A percentile compares a stretch with the other conserved stretches of the same genome.
Evolutionary conservation across 2,329 filamentous ascomycete genomes (phyloP).

Genomic region (Drechslerella coelobrocha): DNA sequence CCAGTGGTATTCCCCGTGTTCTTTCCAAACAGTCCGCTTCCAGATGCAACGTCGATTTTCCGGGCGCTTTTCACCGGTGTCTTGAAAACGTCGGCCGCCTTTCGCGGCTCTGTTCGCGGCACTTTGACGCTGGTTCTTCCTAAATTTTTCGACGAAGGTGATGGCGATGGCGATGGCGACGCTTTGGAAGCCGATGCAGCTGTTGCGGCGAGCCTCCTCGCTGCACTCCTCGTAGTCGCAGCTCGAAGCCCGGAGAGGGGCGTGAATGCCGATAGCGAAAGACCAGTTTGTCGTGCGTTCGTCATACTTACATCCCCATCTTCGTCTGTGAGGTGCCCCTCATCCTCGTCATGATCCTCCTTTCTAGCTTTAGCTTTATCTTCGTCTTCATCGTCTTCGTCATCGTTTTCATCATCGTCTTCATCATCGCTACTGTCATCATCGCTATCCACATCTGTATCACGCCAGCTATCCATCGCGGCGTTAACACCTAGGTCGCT

Average conservation of each 20-base stretch:
- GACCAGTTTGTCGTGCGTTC: neutral
- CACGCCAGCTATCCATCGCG: no score
- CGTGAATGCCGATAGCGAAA: conserved; percentile 1
- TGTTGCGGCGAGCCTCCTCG: neutral
- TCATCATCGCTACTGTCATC: neutral
- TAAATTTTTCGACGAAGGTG: neutral
- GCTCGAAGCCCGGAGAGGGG: conserved; percentile 13
- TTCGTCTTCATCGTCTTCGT: neutral
- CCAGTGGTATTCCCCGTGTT: neutral
- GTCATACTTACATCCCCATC: neutral
- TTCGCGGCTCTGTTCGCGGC: conserved; percentile 19
- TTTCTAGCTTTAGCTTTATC: neutral
- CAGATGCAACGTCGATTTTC: neutral
- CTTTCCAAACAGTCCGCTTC: neutral
- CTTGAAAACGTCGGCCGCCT: neutral
- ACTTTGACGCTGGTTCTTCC: no score
- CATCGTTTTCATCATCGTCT: neutral
- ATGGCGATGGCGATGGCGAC: neutral
- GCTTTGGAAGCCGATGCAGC: neutral
- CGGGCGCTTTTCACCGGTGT: conserved; percentile 10
- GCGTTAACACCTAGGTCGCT: no score
- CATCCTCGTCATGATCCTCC: neutral
- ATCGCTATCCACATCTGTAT: neutral
- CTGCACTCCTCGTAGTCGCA: neutral
- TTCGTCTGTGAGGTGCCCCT: neutral